Base-by-base conservation (phyloP, 768 basidiomycete genomes). In the Hygrophoropsis aurantiaca region DNA sequence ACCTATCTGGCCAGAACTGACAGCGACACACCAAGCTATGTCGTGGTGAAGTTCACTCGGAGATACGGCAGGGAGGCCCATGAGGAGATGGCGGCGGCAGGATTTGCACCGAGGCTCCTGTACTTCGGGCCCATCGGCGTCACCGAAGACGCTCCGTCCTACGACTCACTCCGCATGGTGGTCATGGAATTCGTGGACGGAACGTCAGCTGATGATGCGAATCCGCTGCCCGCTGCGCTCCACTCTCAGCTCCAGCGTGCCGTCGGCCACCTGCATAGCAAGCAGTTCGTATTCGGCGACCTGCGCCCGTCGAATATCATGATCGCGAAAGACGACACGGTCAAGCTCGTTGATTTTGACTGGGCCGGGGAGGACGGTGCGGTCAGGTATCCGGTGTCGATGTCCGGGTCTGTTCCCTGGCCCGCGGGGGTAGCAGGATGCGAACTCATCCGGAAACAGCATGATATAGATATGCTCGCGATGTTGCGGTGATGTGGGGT, bases 31-130 rank as follows among this genome's bases (percentile, higher is more conserved):
- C 42, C 20, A 3, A 45, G 25, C 23, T 43, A 51, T 16, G 49
- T 71, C 9, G 62, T 72, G 0, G 61, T 74, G 42, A 74, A 73
- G 50, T 74, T 74, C 34, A 65, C 64, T 32, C 50, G 54, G 15
- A 47, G 57, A 5, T 75, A 74, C 46, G 58, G 67, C 21, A 48
- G 9, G 7, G 60, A 57, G 7, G 66, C 56, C 0, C 74, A 75
- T 46, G 23, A 45, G 20, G 38, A 58, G 15, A 64, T 75, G 43
- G 70, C 68, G 1, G 24, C 42, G 0, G 11, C 47, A 11, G 46
- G 49, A 4, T 45, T 60, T 11, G 67, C 66, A 13, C 70, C 70
- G 2, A 10, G 51, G 38, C 57, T 74, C 26, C 45, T 58, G 4
- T 71, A 71, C 50, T 61, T 47, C 15, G 65, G 66, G 24, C 38